phyloP scores from a whole-genome alignment of 768 basidiomycete genomes.

The Fomitopsis pulvina region DNA sequence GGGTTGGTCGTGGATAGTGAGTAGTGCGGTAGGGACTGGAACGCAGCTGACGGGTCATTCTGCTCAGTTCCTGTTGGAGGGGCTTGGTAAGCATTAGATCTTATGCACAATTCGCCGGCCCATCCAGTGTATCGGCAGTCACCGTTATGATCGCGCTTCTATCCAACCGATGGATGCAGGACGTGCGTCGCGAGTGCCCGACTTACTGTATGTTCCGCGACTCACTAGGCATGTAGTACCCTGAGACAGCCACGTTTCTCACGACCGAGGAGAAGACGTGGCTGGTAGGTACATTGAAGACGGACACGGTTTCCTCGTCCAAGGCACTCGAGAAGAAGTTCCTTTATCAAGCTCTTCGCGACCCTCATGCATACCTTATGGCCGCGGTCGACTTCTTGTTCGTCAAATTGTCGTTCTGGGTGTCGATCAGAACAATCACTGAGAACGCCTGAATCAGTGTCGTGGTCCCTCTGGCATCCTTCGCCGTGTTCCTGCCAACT shows the following conservation, averaged over 20 bases:
- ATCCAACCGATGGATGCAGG: constrained; percentile 4
- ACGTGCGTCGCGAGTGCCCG: background rate
- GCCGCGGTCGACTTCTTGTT: constrained; percentile 7
- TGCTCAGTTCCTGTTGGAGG: constrained; percentile 7
- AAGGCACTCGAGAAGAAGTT: constrained; percentile 4
- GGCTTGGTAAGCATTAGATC: background rate
- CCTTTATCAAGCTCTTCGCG: constrained; percentile 4
- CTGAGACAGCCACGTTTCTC: constrained; percentile 9
- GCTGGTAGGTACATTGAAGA: constrained; percentile 4
- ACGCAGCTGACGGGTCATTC: background rate
- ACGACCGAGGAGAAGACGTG: constrained; percentile 5
- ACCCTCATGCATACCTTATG: constrained; percentile 6
- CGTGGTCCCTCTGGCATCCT: constrained; percentile 28
- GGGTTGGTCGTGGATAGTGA: constrained; percentile 9
- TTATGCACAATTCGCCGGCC: background rate
- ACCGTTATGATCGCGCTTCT: constrained; percentile 2
- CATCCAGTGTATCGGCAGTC: background rate
- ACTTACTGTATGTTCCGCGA: background rate
- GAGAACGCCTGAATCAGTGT: background rate
- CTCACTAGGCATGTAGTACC: constrained; percentile 1
- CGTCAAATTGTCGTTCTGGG: background rate
- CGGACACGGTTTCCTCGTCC: constrained; percentile 4
- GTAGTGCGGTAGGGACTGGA: background rate
- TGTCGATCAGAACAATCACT: background rate
- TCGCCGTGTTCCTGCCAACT: constrained; percentile 56